phyloP scores from a whole-genome alignment of 441 rosid species.

The Pelargonium fulgidum region DNA sequence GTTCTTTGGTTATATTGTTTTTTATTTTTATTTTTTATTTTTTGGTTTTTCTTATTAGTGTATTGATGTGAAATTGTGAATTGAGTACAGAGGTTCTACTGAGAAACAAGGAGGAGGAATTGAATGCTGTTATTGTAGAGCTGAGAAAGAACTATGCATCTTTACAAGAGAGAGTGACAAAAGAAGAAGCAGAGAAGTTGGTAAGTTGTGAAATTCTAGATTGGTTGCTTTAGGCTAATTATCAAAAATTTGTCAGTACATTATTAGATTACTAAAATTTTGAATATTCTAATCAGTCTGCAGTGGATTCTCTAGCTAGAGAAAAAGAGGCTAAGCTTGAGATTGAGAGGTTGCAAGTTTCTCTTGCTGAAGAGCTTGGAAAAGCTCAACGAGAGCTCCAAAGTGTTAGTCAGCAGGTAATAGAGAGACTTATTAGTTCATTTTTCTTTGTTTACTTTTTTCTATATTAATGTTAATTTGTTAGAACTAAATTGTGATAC shows the following conservation, averaged over 20 bases:
- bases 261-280: neutral
- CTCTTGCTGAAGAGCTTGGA: slow-evolving; percentile 32
- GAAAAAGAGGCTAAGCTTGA: slow-evolving; percentile 4
- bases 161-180: slow-evolving; percentile 40
- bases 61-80: slow-evolving; percentile 13
- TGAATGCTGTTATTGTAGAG: slow-evolving; percentile 44
- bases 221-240: neutral
- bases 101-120: slow-evolving; percentile 43
- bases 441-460: neutral
- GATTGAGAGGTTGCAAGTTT: slow-evolving; percentile 7
- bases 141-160: slow-evolving; percentile 45
- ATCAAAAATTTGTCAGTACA: neutral
- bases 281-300: neutral
- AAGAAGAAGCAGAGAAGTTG: slow-evolving; percentile 49
- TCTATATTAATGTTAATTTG: neutral
- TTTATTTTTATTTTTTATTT: neutral
- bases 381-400: slow-evolving; percentile 51
- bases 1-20: slow-evolving; percentile 2
- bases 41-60: neutral
- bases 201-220: slow-evolving; percentile 24
- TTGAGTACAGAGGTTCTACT: slow-evolving; percentile 39
- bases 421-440: neutral
- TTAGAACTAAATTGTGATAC: no score
- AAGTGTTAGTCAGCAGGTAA: slow-evolving; percentile 53
- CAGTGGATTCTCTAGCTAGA: slow-evolving; percentile 6